A percentile compares a stretch with the other conserved stretches of the same genome.
Conservation (phyloP, 352 stramenopile genomes). For the Globisporangium cylindrosporum region DNA sequence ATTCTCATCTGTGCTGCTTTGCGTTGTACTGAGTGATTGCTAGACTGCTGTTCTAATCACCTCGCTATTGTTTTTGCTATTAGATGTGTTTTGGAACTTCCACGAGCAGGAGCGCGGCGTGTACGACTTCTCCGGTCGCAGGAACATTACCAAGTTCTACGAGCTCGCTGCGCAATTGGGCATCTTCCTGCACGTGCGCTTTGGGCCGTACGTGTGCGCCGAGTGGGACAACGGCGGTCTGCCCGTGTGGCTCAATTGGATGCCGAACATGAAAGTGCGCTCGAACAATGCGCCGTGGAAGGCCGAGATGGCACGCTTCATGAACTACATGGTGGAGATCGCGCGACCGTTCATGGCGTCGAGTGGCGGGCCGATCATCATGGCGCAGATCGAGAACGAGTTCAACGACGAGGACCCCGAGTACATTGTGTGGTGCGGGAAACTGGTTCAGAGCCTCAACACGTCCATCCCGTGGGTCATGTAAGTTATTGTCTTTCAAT, state of each 20-base stretch:
- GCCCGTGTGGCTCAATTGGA: slow-evolving; percentile 57
- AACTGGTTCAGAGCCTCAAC: slow-evolving; percentile 45
- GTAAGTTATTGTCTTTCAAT: slow-evolving; percentile 31
- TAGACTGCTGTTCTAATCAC: background rate
- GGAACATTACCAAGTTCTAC: slow-evolving; percentile 65
- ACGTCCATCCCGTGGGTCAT: slow-evolving; percentile 75
- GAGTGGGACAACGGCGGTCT: slow-evolving; percentile 69
- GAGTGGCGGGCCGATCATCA: slow-evolving; percentile 65
- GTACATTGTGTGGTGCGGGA: slow-evolving; percentile 56
- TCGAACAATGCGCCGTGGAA: slow-evolving; percentile 44
- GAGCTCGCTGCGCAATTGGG: slow-evolving; percentile 47
- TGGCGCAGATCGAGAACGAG: slow-evolving; percentile 75
- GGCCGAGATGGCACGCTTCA: slow-evolving; percentile 58
- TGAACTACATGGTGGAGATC: slow-evolving; percentile 59
- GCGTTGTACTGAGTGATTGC: background rate
- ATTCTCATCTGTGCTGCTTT: background rate
- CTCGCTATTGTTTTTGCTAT: slow-evolving; percentile 1
- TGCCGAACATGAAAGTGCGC: slow-evolving; percentile 45
- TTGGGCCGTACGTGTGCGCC: slow-evolving; percentile 64
- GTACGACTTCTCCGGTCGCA: slow-evolving; percentile 44
- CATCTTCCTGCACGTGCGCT: slow-evolving; percentile 70
- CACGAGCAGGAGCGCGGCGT: slow-evolving; percentile 54
- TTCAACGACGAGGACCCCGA: slow-evolving; percentile 44
- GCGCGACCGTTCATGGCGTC: slow-evolving; percentile 60
- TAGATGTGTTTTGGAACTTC: slow-evolving; percentile 76